These are phyloP conservation scores for Theileria annulata DNA, from an alignment of 169 alveolate genomes.

Conservation along the genomic window DNA sequence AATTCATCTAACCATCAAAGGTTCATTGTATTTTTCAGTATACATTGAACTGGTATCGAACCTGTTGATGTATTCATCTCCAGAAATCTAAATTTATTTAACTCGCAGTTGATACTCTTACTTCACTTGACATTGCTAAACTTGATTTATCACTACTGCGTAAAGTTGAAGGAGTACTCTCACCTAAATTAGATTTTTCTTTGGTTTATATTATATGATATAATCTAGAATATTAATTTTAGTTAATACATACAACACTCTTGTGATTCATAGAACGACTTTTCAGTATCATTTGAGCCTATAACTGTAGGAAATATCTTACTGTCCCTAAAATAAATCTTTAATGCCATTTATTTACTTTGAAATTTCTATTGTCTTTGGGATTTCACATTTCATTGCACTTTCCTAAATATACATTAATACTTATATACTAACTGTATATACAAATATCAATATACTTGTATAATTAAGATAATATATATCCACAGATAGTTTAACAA, in stretches of 20 bases:
- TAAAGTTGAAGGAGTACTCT: slow-evolving; percentile 7
- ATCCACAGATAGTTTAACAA: neutral
- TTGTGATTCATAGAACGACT: neutral
- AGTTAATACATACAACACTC: neutral
- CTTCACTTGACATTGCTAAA: neutral
- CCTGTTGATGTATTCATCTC: neutral
- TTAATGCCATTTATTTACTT: neutral
- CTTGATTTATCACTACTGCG: neutral
- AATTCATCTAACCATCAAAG: slow-evolving; percentile 21
- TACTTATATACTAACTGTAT: neutral
- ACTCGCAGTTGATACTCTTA: neutral
- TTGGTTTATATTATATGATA: neutral
- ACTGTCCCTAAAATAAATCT: slow-evolving; percentile 1
- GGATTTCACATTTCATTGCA: neutral
- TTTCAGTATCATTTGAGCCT: neutral
- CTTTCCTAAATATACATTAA: slow-evolving; percentile 7
- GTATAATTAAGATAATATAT: too few species aligned
- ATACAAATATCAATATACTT: neutral
- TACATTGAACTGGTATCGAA: neutral
- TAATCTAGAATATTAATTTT: neutral
- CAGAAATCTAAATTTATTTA: neutral
- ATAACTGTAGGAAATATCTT: neutral
- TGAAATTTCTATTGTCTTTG: slow-evolving; percentile 18
- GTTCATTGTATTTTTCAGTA: slow-evolving; percentile 26
- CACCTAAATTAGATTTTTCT: neutral